Percentiles rank a stretch among this genome's conserved stretches.
Evolutionary conservation across 495 filamentous ascomycete species (phyloP).

Genomic region (Tuber magnatum): DNA sequence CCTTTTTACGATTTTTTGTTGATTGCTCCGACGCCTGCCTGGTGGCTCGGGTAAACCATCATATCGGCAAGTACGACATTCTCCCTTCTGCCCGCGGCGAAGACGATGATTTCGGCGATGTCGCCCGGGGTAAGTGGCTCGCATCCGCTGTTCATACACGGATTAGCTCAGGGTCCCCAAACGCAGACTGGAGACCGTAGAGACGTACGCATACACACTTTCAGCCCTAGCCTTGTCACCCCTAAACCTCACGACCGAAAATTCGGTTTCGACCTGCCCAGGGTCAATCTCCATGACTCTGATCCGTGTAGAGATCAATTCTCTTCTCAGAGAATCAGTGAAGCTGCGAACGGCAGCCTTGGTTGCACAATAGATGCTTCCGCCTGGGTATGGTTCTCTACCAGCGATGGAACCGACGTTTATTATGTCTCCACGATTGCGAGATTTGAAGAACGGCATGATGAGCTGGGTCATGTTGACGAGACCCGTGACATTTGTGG

Average conservation of each 20-base stretch:
- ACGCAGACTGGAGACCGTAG: neutral
- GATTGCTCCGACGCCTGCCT: constrained; percentile 52
- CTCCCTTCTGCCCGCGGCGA: constrained; percentile 77
- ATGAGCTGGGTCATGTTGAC: constrained; percentile 97
- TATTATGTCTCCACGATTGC: constrained; percentile 85
- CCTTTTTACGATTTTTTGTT: constrained; percentile 22
- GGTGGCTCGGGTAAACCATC: constrained; percentile 83
- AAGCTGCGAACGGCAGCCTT: constrained; percentile 90
- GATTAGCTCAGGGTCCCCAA: constrained; percentile 2
- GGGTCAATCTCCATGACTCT: constrained; percentile 89
- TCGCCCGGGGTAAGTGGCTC: constrained; percentile 94
- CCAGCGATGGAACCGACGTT: constrained; percentile 96
- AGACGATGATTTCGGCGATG: constrained; percentile 91
- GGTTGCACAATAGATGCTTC: constrained; percentile 92
- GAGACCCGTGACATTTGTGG: constrained; percentile 86
- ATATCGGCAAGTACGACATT: constrained; percentile 95
- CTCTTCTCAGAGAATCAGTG: constrained; percentile 79
- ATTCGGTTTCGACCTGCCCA: constrained; percentile 96
- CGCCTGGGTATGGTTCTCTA: constrained; percentile 79
- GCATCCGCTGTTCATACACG: constrained; percentile 51
- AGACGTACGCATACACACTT: constrained; percentile 79
- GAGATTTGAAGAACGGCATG: constrained; percentile 73
- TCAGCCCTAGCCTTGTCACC: constrained; percentile 94
- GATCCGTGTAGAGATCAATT: constrained; percentile 79
- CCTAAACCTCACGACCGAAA: constrained; percentile 85